Evolutionary conservation across 2,329 filamentous ascomycete genomes (phyloP).

Genomic region (Grosmannia serpens): DNA sequence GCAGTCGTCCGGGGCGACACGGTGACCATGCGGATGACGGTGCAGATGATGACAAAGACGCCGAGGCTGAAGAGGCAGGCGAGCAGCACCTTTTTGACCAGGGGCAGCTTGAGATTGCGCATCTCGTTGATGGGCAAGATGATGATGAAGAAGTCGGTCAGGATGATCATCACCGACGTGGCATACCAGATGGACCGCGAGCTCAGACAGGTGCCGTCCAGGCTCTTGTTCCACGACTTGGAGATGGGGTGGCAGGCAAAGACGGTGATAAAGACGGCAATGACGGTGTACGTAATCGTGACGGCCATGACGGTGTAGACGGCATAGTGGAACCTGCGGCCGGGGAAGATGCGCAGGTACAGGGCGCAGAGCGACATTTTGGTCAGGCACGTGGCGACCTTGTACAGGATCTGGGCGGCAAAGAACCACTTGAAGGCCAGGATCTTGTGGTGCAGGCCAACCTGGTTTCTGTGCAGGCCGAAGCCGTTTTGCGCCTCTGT

Average conservation of each 20-base stretch:
- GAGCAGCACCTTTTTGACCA: neutral
- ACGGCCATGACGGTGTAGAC: constrained; percentile 8
- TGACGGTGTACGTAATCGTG: constrained; percentile 12
- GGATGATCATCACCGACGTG: constrained; percentile 8
- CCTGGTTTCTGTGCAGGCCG: neutral
- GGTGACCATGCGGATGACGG: constrained; percentile 4
- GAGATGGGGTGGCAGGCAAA: constrained; percentile 29
- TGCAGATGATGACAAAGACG: constrained; percentile 1
- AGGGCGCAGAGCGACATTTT: constrained; percentile 11
- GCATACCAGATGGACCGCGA: constrained; percentile 2
- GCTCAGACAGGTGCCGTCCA: constrained; percentile 5
- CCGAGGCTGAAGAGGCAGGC: constrained; percentile 1
- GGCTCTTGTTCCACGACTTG: constrained; percentile 19
- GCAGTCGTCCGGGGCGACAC: constrained; percentile 1
- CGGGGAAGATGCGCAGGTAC: constrained; percentile 17
- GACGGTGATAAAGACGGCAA: constrained; percentile 11
- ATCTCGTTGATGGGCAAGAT: constrained; percentile 10
- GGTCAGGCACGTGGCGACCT: constrained; percentile 4
- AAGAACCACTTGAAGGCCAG: constrained; percentile 10
- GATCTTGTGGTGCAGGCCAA: neutral
- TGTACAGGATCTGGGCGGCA: constrained; percentile 11
- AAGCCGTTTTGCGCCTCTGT: constrained; percentile 2
- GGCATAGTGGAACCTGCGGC: constrained; percentile 10
- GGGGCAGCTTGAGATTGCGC: constrained; percentile 7
- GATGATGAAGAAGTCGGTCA: constrained; percentile 11